Base-by-base conservation (phyloP, 2,329 filamentous ascomycete genomes). In the Fusarium algeriense region DNA sequence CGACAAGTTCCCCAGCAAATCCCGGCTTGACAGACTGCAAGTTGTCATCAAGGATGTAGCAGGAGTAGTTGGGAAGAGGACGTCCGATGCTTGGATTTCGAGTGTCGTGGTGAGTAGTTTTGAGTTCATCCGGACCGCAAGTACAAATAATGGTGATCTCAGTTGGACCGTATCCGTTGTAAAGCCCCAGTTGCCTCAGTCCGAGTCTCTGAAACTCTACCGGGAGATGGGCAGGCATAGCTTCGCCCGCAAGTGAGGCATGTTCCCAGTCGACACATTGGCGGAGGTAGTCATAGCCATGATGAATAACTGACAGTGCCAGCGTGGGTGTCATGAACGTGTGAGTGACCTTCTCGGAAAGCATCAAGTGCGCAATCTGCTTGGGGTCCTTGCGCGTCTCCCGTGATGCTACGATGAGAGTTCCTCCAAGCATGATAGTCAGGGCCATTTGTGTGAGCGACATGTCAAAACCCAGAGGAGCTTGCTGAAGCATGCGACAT, bases 261-360 rank as follows among this genome's bases (percentile, higher is more conserved):
- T 55, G 35, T 11, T 60, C 23, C 49, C 57, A 60, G 19, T 55
- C 32, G 11, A 45, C 49, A 9, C 57, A 60, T 12, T 55, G 20
- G 1, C 38, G 38, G 14, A 60, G 9, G 14, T 60, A 60, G 5
- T 60, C 40, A 13, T 45, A 60, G 11, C 57, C 57, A n/a, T 60
- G 57, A 12, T 60, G 57, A 12, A 60, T 55, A 1, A 60, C 49
- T 2, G 57, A 41, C 26, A 60, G 19, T 17, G 57, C 49, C 5
- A 60, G 49, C 8, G 57, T 60, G n/a, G 57, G 57, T 19, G 57
- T 60, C 57, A 60, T 55, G 12, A 60, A 45, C 6, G 57, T 60
- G 40, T 60, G 57, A 2, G 57, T 60, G 19, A 60, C 49, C 32
- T 45, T 55, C 15, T 60, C 49, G 17, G n/a, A 6, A 10, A 60